phyloP scores from a whole-genome alignment of 371 early-diverging fungal genomes.

The Syncephalastrum sp. region DNA sequence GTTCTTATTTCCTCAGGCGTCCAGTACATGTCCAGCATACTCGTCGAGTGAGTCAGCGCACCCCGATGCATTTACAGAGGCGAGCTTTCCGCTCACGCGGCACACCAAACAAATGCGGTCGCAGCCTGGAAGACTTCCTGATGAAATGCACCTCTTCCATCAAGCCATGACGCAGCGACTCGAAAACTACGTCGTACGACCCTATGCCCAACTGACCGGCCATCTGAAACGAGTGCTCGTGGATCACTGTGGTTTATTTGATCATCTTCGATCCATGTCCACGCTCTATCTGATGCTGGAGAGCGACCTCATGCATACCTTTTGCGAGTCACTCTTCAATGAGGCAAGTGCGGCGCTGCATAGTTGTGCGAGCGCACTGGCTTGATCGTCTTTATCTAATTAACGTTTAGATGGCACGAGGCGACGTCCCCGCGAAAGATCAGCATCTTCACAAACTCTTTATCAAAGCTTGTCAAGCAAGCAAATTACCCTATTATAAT shows the following conservation, averaged over 20 bases:
- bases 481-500: conserved; percentile 8
- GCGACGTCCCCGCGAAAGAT: too few species aligned
- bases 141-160: conserved; percentile 1
- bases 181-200: conserved; percentile 11
- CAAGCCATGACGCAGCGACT: conserved; percentile 2
- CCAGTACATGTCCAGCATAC: too few species aligned
- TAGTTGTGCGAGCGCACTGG: not conserved
- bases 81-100: conserved; percentile 8
- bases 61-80: not conserved
- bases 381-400: not conserved
- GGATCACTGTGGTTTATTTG: conserved; percentile 16
- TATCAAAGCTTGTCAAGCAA: conserved; percentile 21
- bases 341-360: conserved; percentile 7
- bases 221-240: conserved; percentile 21
- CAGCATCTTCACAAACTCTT: conserved; percentile 27
- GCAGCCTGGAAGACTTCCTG: not conserved
- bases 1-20: too few species aligned
- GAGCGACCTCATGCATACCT: conserved; percentile 42
- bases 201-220: conserved; percentile 19
- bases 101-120: not conserved
- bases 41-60: too few species aligned
- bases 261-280: conserved; percentile 20
- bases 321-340: conserved; percentile 32
- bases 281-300: conserved; percentile 44
- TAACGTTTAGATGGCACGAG: not conserved